Evolutionary conservation across 805 yeast genomes (phyloP).

Genomic region (Zygoascus ofunaensis): DNA sequence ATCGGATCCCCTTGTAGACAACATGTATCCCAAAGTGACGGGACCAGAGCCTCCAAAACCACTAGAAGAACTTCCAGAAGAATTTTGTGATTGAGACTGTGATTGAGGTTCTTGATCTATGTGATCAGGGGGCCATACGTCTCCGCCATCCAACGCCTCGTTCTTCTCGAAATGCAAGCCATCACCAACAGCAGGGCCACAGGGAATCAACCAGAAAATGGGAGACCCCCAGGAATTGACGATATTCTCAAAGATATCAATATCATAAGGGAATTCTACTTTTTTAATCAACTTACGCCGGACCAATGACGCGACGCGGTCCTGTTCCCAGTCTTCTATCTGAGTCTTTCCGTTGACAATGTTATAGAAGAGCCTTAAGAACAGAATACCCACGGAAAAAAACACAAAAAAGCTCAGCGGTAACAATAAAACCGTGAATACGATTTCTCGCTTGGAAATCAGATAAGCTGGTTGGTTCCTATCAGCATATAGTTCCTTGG

Average conservation of each 20-base stretch:
- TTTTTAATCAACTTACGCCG: conserved; percentile 25
- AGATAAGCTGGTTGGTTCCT: conserved; percentile 32
- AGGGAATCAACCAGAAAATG: conserved; percentile 59
- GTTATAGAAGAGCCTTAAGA: conserved; percentile 51
- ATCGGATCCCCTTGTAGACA: conserved; percentile 7
- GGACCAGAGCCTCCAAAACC: conserved; percentile 6
- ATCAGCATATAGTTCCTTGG: conserved; percentile 31
- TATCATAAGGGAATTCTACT: conserved; percentile 72
- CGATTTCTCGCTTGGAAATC: conserved; percentile 43
- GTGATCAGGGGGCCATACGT: conserved; percentile 95
- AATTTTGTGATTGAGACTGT: too few species aligned
- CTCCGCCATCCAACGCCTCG: conserved; percentile 38
- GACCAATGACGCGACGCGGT: conserved; percentile 62
- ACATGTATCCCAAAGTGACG: conserved; percentile 11
- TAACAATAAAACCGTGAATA: conserved; percentile 44
- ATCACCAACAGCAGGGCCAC: conserved; percentile 50
- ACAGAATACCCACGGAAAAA: conserved; percentile 49
- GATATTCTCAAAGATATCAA: conserved; percentile 50
- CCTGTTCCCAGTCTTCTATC: conserved; percentile 88
- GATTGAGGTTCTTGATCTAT: conserved; percentile 38
- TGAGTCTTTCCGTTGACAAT: conserved; percentile 66
- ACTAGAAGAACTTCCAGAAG: conserved; percentile 14
- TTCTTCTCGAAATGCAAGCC: conserved; percentile 53
- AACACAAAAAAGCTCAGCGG: conserved; percentile 53
- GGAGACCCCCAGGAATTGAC: conserved; percentile 48